These are phyloP conservation scores for Camelina neglecta DNA, from an alignment of 345 rosid genomes.

Conservation along the genomic window DNA sequence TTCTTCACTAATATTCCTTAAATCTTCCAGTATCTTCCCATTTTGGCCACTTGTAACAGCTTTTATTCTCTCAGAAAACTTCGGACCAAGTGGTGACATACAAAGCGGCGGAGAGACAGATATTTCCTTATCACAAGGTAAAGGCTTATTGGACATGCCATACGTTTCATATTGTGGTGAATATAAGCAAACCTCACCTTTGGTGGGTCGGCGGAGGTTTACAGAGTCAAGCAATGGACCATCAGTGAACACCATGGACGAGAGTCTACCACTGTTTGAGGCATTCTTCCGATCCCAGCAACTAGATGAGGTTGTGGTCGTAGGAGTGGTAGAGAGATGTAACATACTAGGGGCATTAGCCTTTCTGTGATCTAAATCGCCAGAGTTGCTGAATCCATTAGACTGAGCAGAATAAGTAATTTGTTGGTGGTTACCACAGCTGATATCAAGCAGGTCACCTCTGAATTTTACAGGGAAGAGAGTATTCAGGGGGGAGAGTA, in stretches of 20 bases:
- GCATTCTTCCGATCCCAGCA: constrained; percentile 51
- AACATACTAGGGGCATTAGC: constrained; percentile 56
- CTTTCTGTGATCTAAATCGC: constrained; percentile 59
- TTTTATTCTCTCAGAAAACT: constrained; percentile 60
- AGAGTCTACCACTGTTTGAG: constrained; percentile 41
- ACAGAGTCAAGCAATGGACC: constrained; percentile 72
- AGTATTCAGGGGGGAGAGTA: constrained; percentile 71
- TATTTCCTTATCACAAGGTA: constrained; percentile 52
- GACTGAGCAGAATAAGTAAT: constrained; percentile 43
- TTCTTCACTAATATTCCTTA: constrained; percentile 51
- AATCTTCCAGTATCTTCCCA: constrained; percentile 49
- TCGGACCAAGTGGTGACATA: constrained; percentile 91
- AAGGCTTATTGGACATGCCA: constrained; percentile 45
- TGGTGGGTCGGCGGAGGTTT: constrained; percentile 35
- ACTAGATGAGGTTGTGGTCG: constrained; percentile 50
- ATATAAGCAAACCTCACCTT: constrained; percentile 43
- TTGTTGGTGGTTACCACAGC: constrained; percentile 53
- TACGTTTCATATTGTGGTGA: constrained; percentile 49
- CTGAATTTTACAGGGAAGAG: constrained; percentile 60
- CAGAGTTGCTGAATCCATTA: constrained; percentile 42
- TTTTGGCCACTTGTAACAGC: constrained; percentile 40
- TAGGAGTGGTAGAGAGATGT: constrained; percentile 44
- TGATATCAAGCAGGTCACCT: constrained; percentile 66
- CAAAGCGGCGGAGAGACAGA: constrained; percentile 68
- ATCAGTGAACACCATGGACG: constrained; percentile 64